Base-by-base conservation (phyloP, 2,329 filamentous ascomycete species). In the Tothia fuscella region DNA sequence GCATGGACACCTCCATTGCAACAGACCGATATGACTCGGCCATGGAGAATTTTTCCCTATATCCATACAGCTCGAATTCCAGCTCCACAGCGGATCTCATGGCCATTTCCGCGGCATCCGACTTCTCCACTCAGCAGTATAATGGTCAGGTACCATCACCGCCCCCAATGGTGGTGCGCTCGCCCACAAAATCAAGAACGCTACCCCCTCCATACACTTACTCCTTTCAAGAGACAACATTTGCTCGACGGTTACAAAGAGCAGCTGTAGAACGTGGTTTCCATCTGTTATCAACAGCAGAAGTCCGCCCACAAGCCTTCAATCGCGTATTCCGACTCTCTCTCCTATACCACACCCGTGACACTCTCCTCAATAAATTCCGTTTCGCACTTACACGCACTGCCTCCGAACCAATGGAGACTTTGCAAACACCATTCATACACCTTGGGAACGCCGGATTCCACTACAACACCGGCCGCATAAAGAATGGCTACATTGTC, bases 211-310 rank as follows among this genome's bases (percentile, higher is more conserved):
- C 14, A 71, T 62, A 56, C 17, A 76, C 75, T 0, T 78, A 79
- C 54, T 68, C 75, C 7, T 70, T 72, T 43, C 66, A 74, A 20
- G 82, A 88, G 55, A 62, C 66, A 2, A 78, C 71, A 1, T 88
- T 93, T 50, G 76, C 77, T 9, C 74, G 82, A 6, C 71, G 80
- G 4, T 63, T 93, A 4, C 80, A 84, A 37, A 74, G 84, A 31
- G 67, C 67, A 41, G 68, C 76, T 2, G 50, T 78, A 1, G 82
- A 93, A 57, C 60, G 67, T 20, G 82, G 70, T 1, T 73, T 78
- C 43, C 60, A 65, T 3, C 59, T 88, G 1, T 65, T 83, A 3
- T 68, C 73, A 36, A 65, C 71, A 0, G 44, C 53, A 21, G 38
- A 53, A 47, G 38, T 51, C 21, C 49, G 47, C 5, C 57, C 51